These are phyloP conservation scores for Syzygium oleosum DNA, from an alignment of 345 rosid species.

Conservation along the genomic window DNA sequence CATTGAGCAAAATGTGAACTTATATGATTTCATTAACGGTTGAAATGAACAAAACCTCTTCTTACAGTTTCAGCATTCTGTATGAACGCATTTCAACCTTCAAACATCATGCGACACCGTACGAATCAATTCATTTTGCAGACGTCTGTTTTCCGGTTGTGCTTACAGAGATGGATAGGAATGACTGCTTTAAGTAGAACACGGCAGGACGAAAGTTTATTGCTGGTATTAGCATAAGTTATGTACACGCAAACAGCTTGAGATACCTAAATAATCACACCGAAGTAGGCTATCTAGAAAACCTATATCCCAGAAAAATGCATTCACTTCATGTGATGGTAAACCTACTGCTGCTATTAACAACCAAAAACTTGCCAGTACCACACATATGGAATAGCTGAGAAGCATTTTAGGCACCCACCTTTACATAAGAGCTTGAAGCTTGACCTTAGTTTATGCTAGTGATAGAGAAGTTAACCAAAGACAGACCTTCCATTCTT, in stretches of 20 bases:
- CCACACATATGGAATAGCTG: neutral
- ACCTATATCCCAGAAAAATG: neutral
- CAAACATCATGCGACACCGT: neutral
- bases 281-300: neutral
- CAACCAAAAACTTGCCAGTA: neutral
- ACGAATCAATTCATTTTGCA: neutral
- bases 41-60: neutral
- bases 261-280: neutral
- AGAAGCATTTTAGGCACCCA: neutral
- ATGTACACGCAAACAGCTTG: neutral
- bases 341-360: neutral
- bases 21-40: neutral
- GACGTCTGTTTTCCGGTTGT: neutral
- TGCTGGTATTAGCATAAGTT: neutral
- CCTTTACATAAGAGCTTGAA: neutral
- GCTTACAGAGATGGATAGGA: neutral
- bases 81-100: neutral
- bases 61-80: neutral
- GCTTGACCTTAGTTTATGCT: neutral
- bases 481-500: conserved; percentile 7
- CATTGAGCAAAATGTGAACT: neutral
- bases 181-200: neutral
- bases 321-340: neutral
- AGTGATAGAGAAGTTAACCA: neutral
- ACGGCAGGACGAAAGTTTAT: neutral